Base-by-base conservation (phyloP, 345 rosid species). In the Pugionium dolabratum region DNA sequence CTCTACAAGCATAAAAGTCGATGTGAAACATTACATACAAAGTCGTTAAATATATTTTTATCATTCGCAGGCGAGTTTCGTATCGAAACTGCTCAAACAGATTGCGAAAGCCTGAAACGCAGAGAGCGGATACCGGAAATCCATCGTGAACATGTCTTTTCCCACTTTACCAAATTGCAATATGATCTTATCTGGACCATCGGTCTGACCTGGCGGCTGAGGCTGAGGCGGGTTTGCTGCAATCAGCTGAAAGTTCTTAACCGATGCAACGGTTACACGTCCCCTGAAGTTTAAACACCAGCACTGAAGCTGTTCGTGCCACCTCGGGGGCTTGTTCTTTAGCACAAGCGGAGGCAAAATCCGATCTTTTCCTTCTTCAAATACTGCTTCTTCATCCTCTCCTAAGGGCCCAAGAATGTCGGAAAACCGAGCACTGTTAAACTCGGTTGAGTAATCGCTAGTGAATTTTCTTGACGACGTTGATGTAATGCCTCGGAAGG, bases 261-360 rank as follows among this genome's bases (percentile, higher is more conserved):
- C 97, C 1, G 98, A 92, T 11, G 98, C 98, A 27, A 92, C 97
- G 0, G 98, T 92, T 54, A 92, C 98, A 63, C 97, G 81, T 72
- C 98, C 98, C 4, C 91, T 84, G 62, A 92, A 92, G 75, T 92
- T 92, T 9, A 92, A 80, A 78, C 98, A 89, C 98, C 98, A 92
- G 60, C 98, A 92, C 42, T 92, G 98, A 77, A 92, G 73, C 84
- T 92, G 98, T 44, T 92, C 98, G 1, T 89, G 98, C 98, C 98
- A 92, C 67, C 97, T 86, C 0, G 98, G 98, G 1, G 89, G 89
- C 68, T 92, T 92, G 79, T 92, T 92, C 18, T 81, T 72, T 26
- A 92, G 93, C 58, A 89, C 64, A 57, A 89, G 64, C 0, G 96
- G 89, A 0, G 90, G 87, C n/a, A 26, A 32, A 55, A 40, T n/a